Percentiles rank a stretch among this genome's conserved stretches.
Conservation (phyloP, 2,329 filamentous ascomycete genomes). For the Hymenoscyphus linearis region DNA sequence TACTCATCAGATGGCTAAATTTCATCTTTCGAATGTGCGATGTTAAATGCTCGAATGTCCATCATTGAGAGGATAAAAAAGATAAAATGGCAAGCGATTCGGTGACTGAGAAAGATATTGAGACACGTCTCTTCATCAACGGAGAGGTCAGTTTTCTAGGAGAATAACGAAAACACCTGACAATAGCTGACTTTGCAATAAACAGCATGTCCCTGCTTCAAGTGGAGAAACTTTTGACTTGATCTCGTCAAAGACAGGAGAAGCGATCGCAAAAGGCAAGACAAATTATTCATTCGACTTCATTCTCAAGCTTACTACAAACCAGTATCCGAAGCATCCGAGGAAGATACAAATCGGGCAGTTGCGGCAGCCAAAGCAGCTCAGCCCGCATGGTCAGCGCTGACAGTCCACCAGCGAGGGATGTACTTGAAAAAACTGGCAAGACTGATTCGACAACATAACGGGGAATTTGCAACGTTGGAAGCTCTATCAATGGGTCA, state of each 20-base stretch:
- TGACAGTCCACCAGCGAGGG: constrained; percentile 37
- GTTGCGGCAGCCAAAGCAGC: constrained; percentile 41
- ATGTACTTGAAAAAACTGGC: constrained; percentile 42
- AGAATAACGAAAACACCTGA: not conserved
- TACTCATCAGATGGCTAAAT: not conserved
- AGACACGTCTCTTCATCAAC: constrained; percentile 42
- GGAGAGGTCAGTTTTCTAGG: constrained; percentile 36
- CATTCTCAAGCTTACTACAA: not conserved
- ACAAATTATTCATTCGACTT: not conserved
- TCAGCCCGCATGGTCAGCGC: constrained; percentile 41
- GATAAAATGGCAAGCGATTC: constrained; percentile 2
- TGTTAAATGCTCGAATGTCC: not conserved
- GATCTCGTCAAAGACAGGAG: constrained; percentile 38
- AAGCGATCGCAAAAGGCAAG: constrained; percentile 33
- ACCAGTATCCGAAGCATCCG: constrained; percentile 41
- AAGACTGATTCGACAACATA: constrained; percentile 36
- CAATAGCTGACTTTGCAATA: not conserved
- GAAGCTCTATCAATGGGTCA: constrained; percentile 35
- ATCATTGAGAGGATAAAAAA: constrained; percentile 10
- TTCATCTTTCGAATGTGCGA: not conserved
- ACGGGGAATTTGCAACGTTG: constrained; percentile 42
- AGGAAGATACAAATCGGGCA: constrained; percentile 38
- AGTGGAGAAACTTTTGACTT: constrained; percentile 41
- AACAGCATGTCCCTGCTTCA: constrained; percentile 40
- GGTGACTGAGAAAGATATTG: constrained; percentile 2